Percentiles rank a stretch among this genome's conserved stretches.
Evolutionary conservation across 148 eudicot genomes (phyloP).

Genomic region (Rhododendron mucronatum): DNA sequence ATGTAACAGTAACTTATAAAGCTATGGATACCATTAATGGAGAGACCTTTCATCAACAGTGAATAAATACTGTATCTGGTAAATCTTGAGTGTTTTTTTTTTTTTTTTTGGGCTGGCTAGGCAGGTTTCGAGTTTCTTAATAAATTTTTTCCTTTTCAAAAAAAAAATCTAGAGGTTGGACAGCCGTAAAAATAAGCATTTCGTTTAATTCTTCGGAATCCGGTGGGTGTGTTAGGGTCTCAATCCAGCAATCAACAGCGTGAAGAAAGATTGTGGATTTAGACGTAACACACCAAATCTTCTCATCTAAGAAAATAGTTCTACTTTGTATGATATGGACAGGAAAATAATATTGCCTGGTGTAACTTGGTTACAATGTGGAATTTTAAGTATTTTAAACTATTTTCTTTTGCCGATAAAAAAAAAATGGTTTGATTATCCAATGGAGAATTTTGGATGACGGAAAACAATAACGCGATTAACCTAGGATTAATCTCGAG

Average conservation of each 20-base stretch:
- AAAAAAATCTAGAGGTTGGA: background rate
- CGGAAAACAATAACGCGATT: no score
- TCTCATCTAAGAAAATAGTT: background rate
- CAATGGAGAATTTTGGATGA: no score
- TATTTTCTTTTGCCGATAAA: no score
- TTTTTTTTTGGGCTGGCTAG: background rate
- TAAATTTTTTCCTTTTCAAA: no score
- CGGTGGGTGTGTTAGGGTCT: background rate
- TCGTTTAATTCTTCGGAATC: background rate
- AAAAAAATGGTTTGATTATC: no score
- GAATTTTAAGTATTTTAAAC: no score
- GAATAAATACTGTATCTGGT: background rate
- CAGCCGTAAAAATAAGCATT: background rate
- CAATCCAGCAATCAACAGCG: background rate
- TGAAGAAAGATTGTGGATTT: background rate
- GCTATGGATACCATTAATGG: background rate
- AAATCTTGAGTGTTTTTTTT: background rate
- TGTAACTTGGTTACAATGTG: no score
- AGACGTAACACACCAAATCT: background rate
- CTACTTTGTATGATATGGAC: background rate
- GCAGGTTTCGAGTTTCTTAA: no score
- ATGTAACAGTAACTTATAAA: no score
- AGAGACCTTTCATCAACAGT: background rate
- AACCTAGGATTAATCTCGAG: no score
- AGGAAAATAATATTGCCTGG: no score